phyloP scores from a whole-genome alignment of 257 asterid genomes.

The Ocimum tenuiflorum region DNA sequence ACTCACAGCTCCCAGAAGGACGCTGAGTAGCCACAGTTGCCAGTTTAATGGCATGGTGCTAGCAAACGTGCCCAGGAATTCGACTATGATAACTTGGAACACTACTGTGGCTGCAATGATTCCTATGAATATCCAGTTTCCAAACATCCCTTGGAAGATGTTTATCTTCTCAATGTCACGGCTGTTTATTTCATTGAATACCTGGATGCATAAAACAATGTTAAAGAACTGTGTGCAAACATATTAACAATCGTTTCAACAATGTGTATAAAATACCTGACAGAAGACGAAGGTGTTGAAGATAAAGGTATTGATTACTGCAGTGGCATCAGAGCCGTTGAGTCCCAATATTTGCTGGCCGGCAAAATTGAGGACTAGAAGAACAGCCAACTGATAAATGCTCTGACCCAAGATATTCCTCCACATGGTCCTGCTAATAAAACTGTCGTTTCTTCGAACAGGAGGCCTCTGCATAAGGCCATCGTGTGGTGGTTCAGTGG shows the following conservation, averaged over 20 bases:
- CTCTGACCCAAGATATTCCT: conserved; percentile 89
- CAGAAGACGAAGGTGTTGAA: conserved; percentile 96
- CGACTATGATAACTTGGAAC: conserved; percentile 85
- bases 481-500: conserved; percentile 94
- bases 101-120: conserved; percentile 53
- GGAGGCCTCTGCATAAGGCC: conserved; percentile 93
- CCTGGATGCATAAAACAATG: conserved; percentile 34
- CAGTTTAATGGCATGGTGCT: conserved; percentile 78
- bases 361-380: conserved; percentile 59
- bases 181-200: conserved; percentile 95
- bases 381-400: conserved; percentile 66
- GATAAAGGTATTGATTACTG: conserved; percentile 71
- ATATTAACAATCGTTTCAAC: too few species aligned
- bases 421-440: conserved; percentile 90
- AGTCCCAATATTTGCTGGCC: conserved; percentile 67
- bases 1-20: conserved; percentile 54
- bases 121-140: conserved; percentile 62
- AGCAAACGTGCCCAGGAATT: conserved; percentile 87
- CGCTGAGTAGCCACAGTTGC: conserved; percentile 72
- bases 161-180: conserved; percentile 91
- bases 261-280: conserved; percentile 86
- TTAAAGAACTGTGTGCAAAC: background rate
- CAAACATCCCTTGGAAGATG: conserved; percentile 58
- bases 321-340: conserved; percentile 55
- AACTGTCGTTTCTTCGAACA: conserved; percentile 53